Percentiles rank a stretch among this genome's conserved stretches.
phyloP scores from a whole-genome alignment of 2,329 filamentous ascomycete genomes.

The Trichoderma afroharzianum region DNA sequence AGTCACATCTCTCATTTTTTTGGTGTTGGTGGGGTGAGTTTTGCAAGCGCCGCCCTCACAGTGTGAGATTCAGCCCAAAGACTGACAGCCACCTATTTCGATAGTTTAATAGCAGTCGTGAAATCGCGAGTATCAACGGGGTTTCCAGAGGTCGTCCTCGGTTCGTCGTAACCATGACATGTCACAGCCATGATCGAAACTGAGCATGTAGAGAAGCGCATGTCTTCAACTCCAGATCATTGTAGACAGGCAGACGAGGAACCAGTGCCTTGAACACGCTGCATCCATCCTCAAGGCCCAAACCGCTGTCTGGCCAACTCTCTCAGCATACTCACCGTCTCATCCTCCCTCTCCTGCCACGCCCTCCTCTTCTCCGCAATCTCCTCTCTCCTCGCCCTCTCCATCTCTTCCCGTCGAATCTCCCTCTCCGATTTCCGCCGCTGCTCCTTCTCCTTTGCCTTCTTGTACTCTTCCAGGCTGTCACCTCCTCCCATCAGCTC shows the following conservation, averaged over 20 bases:
- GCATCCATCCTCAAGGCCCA: slow-evolving; percentile 40
- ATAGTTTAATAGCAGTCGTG: background rate
- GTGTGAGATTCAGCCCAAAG: background rate
- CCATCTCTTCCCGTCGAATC: slow-evolving; percentile 74
- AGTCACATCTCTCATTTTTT: slow-evolving; percentile 7
- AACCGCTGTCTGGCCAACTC: slow-evolving; percentile 76
- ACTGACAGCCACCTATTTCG: background rate
- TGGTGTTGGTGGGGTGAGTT: slow-evolving; percentile 10
- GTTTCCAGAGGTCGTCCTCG: background rate
- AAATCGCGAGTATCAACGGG: background rate
- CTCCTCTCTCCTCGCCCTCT: slow-evolving; percentile 71
- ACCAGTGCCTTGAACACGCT: background rate
- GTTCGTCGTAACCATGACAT: background rate
- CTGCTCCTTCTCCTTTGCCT: slow-evolving; percentile 60
- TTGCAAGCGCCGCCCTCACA: slow-evolving; percentile 16
- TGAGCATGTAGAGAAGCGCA: background rate
- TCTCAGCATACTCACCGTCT: slow-evolving; percentile 77
- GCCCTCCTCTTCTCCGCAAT: slow-evolving; percentile 70
- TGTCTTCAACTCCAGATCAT: background rate
- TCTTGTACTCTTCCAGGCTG: slow-evolving; percentile 65
- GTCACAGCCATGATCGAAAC: background rate
- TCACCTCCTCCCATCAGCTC: slow-evolving; percentile 75
- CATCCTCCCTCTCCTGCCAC: slow-evolving; percentile 73
- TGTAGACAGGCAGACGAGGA: background rate
- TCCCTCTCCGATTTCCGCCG: slow-evolving; percentile 80